Base-by-base conservation (phyloP, 345 rosid species). In the Syzygium aromaticum region DNA sequence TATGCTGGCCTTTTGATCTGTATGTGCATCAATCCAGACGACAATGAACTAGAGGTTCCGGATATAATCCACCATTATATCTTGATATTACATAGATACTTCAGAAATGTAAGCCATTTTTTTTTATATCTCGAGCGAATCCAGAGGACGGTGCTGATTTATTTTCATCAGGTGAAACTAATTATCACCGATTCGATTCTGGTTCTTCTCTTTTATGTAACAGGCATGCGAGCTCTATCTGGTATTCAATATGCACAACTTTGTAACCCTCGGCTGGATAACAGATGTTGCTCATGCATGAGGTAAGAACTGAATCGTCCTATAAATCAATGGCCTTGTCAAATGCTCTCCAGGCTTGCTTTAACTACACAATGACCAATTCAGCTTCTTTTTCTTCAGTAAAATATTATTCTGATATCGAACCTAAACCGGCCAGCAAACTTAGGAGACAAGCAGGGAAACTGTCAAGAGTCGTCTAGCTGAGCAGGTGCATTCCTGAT, bases 1-100 rank as follows among this genome's bases (percentile, higher is more conserved):
- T 94, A 94, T 87, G 95, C 97, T 28, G 90, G 94, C 87, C 95
- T 94, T 22, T 93, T 93, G 83, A 93, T 93, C 88, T 92, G 95
- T 90, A 92, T 91, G 95, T 91, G 97, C 91, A 88, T 94, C 59
- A 86, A 94, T 89, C 91, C 88, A 85, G 90, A 91, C 5, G 93
- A 93, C 91, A 94, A 95, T 25, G 94, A 93, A 86, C 87, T 91
- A 19, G 94, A 95, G 92, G 86, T 89, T 87, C 93, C 93, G 5
- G 92, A 91, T 53, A 92, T 94, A 59, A 92, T 93, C 89, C 94
- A 94, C 88, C 94, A 91, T 77, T 94, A 63, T 87, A 94, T 94
- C 84, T 95, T 92, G 92, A 92, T 90, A 59, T 43, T 94, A 88
- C 95, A 94, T 84, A 90, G 94, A 56, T 94, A 92, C 52, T 93